phyloP scores from a whole-genome alignment of 2,329 filamentous ascomycete genomes.

The Fusarium mangiferae region DNA sequence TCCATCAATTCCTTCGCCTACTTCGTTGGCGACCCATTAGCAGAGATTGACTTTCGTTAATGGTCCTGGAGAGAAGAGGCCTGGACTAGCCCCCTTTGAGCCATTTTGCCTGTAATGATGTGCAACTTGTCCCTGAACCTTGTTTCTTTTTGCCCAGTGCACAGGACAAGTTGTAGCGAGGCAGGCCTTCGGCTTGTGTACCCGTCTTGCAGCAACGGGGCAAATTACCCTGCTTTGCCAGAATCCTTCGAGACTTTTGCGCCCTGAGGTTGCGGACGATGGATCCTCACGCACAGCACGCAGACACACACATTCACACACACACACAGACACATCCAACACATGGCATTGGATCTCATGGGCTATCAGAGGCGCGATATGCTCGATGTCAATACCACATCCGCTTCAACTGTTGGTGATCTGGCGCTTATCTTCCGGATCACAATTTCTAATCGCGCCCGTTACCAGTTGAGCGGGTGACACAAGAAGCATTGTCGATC shows the following conservation, averaged over 20 bases:
- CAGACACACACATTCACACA: too few relatives aligned
- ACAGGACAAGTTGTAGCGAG: not conserved
- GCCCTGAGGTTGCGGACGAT: slow-evolving; percentile 14
- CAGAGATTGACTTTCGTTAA: not conserved
- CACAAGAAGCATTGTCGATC: slow-evolving; percentile 9
- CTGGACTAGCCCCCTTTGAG: not conserved
- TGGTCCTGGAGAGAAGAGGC: not conserved
- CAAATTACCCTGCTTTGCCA: slow-evolving; percentile 34
- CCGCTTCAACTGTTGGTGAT: not conserved
- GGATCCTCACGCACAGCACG: not conserved
- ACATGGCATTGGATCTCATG: not conserved
- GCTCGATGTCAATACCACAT: slow-evolving; percentile 20
- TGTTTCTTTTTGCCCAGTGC: slow-evolving; percentile 8
- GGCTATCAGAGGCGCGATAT: not conserved
- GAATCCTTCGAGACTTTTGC: slow-evolving; percentile 21
- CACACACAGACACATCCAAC: not conserved
- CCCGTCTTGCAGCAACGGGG: slow-evolving; percentile 14
- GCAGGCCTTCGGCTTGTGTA: slow-evolving; percentile 28
- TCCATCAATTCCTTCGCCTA: slow-evolving; percentile 2
- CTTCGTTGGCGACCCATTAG: not conserved
- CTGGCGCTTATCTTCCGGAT: slow-evolving; percentile 10
- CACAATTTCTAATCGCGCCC: slow-evolving; percentile 9
- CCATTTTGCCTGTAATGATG: slow-evolving; percentile 29
- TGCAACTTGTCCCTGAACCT: slow-evolving; percentile 6
- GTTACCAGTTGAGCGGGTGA: slow-evolving; percentile 8